phyloP scores from a whole-genome alignment of 768 basidiomycete genomes.

The Lactarius sanguifluus region DNA sequence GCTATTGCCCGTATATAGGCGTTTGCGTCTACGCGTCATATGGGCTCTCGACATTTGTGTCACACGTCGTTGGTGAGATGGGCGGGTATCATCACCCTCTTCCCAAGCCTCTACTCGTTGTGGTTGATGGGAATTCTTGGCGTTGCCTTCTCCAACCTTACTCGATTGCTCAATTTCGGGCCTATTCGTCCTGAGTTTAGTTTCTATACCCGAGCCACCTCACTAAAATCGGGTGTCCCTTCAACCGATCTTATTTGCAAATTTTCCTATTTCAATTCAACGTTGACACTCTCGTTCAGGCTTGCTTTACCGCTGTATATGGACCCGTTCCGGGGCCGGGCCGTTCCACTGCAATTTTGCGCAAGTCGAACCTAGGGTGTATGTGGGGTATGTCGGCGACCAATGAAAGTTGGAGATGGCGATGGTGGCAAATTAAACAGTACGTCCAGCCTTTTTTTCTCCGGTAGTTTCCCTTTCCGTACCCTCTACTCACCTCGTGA shows the following conservation, averaged over 20 bases:
- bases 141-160: neutral
- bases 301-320: slow-evolving; percentile 96
- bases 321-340: slow-evolving; percentile 72
- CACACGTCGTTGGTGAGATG: neutral
- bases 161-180: neutral
- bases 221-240: neutral
- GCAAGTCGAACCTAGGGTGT: slow-evolving; percentile 88
- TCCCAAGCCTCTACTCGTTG: neutral
- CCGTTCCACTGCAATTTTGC: slow-evolving; percentile 50
- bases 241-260: slow-evolving; percentile 7
- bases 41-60: neutral
- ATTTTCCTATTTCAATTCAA: neutral
- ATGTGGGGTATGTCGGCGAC: slow-evolving; percentile 94
- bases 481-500: slow-evolving; percentile 25
- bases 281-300: slow-evolving; percentile 47
- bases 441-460: slow-evolving; percentile 43
- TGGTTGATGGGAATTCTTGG: neutral
- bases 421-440: slow-evolving; percentile 88
- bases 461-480: neutral
- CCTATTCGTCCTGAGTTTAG: neutral
- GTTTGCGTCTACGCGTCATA: slow-evolving; percentile 18
- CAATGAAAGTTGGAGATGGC: slow-evolving; percentile 93
- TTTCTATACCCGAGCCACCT: neutral
- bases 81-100: neutral
- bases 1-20: neutral